Base-by-base conservation (phyloP, 1,284 basidiomycete genomes). In the Apiotrichum veenhuisii region DNA sequence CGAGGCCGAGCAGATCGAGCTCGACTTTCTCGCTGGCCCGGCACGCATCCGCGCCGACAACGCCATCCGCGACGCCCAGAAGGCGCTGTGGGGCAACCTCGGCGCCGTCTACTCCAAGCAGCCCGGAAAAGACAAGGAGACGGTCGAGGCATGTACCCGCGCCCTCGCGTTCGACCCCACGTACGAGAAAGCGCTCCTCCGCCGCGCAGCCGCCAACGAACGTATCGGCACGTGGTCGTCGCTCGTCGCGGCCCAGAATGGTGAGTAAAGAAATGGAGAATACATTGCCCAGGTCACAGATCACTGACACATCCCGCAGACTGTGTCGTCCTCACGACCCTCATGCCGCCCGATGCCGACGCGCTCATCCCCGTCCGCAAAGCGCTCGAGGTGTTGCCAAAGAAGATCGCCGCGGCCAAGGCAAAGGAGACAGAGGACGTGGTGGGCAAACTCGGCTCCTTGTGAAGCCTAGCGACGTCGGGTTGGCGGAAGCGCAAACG, bases 121-220 rank as follows among this genome's bases (percentile, higher is more conserved):
- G 67, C 55, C 56, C 44, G 36, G 50, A 15, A 25, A 71, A 33
- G 78, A 80, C 23, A 78, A 74, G 49, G 74, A 77, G 49, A 70
- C 72, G 5, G 73, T 73, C 27, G 67, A 82, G 70, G 59, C 82
- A 18, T 75, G 75, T 55, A 71, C 68, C 7, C 63, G 68, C 54
- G 93, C 95, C 5, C 81, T 98, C 15, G 73, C 80, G 17, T 90
- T 96, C 68, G 88, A 94, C 66, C 88, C 91, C 11, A 73, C 78
- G 17, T 96, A 98, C 71, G 73, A 88, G 63, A 98, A 96, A 76
- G 93, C 89, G 0, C 79, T 97, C 2, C 89, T 92, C 69, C 81
- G 95, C 63, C 85, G 95, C 20, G 92, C 92, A 2, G 72, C 83
- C 23, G 88, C 89, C 2, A 96, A 93, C 70, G 90, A 93, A 62